Conservation (phyloP, 805 yeast species). For the Lachancea kluyveri region DNA sequence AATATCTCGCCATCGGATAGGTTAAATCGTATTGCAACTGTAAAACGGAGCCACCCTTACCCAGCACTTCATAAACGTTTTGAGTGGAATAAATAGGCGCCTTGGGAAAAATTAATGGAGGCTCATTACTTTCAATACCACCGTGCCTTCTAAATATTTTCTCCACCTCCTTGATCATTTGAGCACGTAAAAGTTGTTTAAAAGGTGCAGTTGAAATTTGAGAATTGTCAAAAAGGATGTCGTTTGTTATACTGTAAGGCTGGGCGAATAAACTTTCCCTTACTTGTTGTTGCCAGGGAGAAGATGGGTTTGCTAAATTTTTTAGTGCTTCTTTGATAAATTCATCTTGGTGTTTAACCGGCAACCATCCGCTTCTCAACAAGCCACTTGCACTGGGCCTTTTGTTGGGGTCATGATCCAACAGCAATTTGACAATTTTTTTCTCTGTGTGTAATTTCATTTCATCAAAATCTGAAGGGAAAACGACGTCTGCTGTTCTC, state of each 20-base stretch:
- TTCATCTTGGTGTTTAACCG: conserved; percentile 86
- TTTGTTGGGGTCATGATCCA: conserved; percentile 71
- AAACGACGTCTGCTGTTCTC: conserved; percentile 51
- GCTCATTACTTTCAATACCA: conserved; percentile 67
- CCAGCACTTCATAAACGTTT: conserved; percentile 73
- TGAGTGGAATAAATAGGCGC: conserved; percentile 64
- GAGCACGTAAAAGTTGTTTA: conserved; percentile 52
- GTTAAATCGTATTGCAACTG: conserved; percentile 88
- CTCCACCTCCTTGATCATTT: conserved; percentile 55
- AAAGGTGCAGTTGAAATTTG: conserved; percentile 28
- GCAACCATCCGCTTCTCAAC: conserved; percentile 74
- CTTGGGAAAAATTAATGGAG: conserved; percentile 72
- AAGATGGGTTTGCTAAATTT: conserved; percentile 80
- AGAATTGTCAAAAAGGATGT: conserved; percentile 66
- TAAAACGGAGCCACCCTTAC: conserved; percentile 78
- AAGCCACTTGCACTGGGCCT: conserved; percentile 79
- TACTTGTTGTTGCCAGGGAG: conserved; percentile 93
- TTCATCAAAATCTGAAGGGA: conserved; percentile 63
- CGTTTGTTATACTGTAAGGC: conserved; percentile 79
- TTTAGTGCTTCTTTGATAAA: conserved; percentile 82
- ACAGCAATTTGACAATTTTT: conserved; percentile 55
- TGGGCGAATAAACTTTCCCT: conserved; percentile 80
- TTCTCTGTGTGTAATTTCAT: conserved; percentile 51
- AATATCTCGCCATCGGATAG: conserved; percentile 78
- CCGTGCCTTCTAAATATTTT: conserved; percentile 74